Base-by-base conservation (phyloP, 2,329 filamentous ascomycete species). In the Graphilbum fragrans region DNA sequence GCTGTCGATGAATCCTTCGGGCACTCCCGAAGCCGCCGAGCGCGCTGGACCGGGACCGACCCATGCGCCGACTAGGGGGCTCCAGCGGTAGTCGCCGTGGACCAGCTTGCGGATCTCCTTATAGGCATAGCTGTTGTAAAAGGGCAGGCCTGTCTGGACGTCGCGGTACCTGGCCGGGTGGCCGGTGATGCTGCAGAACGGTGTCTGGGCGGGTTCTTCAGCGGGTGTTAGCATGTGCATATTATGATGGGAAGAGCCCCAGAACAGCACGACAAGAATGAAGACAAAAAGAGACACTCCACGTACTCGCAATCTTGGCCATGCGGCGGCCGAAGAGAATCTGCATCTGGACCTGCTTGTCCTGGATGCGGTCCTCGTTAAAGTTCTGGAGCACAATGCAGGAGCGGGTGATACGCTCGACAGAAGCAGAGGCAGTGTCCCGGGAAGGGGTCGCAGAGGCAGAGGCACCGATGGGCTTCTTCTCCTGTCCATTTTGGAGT, bases 141-240 rank as follows among this genome's bases (percentile, higher is more conserved):
- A 98, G 1, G 80, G 77, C 16, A 96, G 69, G 0, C 85, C 84
- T 0, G 90, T 96, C 50, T 75, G 73, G 0, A 87, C 86, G 58
- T 98, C 92, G 20, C 80, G 75, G 59, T 93, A 96, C 41, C 77
- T 77, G 12, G 90, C 92, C 5, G 80, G 76, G 41, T 80, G 74
- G 53, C 81, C 82, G 1, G 86, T 95, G 55, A 96, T 88, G 38
- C 80, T 81, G 58, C 92, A 98, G 25, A 80, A 66, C 16, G 72
- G 63, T 1, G 60, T 55, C 14, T 69, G 63, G 3, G 68, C 55
- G 17, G 69, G 72, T 53, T 75, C 70, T 74, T 31, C 29, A 31
- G 29, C 14, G 29, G n/a, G n/a, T n/a, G 39, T 37, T 17, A 41
- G 41, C 27, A 8, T 6, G 21, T 7, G 23, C 23, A 27, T 7